Conservation (phyloP, 169 alveolate genomes). For the Eimeria necatrix region DNA sequence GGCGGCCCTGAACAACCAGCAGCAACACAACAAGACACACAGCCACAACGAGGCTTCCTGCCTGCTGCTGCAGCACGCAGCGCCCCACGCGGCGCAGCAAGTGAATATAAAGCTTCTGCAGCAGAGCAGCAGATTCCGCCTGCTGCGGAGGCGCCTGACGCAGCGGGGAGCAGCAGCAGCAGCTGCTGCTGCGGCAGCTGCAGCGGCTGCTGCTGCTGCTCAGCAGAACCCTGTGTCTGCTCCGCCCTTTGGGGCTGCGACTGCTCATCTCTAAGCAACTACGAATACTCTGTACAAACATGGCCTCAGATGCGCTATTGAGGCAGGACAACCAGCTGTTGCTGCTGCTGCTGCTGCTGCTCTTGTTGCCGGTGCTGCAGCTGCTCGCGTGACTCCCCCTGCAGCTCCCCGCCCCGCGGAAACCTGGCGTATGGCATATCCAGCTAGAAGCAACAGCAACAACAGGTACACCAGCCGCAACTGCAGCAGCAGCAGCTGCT, state of each 20-base stretch:
- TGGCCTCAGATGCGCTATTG: neutral
- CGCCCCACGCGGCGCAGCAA: neutral
- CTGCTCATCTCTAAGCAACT: neutral
- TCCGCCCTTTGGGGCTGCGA: neutral
- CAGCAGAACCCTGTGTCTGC: constrained; percentile 19
- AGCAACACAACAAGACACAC: neutral
- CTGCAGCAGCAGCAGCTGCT: constrained; percentile 36
- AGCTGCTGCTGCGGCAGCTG: neutral
- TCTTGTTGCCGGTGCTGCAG: constrained; percentile 47
- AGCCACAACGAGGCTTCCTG: neutral
- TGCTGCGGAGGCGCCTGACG: neutral
- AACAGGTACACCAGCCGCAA: constrained; percentile 37
- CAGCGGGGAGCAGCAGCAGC: constrained; percentile 29
- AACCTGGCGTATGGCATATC: neutral
- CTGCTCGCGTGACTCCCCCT: constrained; percentile 31
- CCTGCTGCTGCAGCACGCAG: neutral
- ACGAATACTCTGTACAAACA: neutral
- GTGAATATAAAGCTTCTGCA: neutral
- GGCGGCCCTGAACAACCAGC: constrained; percentile 49
- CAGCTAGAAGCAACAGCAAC: neutral
- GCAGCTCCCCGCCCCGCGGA: neutral
- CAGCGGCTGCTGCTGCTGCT: constrained; percentile 3
- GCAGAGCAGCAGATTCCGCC: neutral
- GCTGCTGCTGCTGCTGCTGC: constrained; percentile 61
- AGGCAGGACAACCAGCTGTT: neutral